Conservation (phyloP, 148 eudicot species). For the Chenopodium formosanum region DNA sequence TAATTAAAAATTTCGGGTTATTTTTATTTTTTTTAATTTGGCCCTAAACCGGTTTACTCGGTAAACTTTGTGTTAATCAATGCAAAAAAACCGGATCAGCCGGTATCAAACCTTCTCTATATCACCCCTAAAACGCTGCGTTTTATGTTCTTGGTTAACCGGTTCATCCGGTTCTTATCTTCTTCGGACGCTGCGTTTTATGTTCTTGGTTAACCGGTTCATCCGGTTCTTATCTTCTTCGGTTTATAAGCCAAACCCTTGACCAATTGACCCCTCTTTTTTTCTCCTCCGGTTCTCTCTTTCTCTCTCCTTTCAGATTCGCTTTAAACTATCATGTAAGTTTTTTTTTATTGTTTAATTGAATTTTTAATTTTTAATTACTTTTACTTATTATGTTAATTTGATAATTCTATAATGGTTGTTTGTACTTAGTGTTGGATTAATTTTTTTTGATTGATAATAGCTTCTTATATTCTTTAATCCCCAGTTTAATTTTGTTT, state of each 20-base stretch:
- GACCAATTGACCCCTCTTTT: constrained; percentile 18
- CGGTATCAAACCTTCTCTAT: constrained; percentile 26
- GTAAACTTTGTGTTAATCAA: constrained; percentile 13
- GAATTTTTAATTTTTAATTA: neutral
- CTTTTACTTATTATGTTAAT: neutral
- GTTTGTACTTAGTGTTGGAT: constrained; percentile 4
- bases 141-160: constrained; percentile 36
- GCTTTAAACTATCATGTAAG: constrained; percentile 30
- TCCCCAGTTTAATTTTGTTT: neutral
- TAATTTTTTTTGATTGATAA: neutral
- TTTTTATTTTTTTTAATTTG: neutral
- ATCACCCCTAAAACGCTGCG: constrained; percentile 9
- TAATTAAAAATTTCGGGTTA: constrained; percentile 21
- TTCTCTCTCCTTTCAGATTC: constrained; percentile 16
- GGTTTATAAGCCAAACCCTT: constrained; percentile 22
- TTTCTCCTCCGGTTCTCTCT: constrained; percentile 5
- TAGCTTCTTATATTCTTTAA: neutral
- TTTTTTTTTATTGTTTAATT: neutral
- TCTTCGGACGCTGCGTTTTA: constrained; percentile 19
- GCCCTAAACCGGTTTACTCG: constrained; percentile 34
- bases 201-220: constrained; percentile 49
- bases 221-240: constrained; percentile 50
- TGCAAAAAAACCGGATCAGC: constrained; percentile 30
- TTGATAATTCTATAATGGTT: neutral
- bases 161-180: constrained; percentile 62